These are phyloP conservation scores for Syzygium grande DNA, from an alignment of 345 rosid genomes.

Conservation along the genomic window DNA sequence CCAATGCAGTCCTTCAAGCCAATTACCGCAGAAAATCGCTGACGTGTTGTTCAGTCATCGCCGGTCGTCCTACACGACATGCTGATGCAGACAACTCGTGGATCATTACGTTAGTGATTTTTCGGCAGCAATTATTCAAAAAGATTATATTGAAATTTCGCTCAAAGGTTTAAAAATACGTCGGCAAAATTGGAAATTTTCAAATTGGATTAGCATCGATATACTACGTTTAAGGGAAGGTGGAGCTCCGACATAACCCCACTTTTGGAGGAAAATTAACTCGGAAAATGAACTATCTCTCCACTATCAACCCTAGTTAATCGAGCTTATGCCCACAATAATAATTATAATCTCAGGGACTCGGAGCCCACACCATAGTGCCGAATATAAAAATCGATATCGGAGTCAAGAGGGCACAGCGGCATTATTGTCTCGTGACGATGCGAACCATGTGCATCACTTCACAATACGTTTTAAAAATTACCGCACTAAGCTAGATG, in stretches of 20 bases:
- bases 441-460: not conserved
- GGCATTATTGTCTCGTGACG: not conserved
- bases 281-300: not conserved
- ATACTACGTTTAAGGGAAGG: not conserved
- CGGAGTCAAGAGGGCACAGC: not conserved
- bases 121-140: accelerated
- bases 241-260: not conserved
- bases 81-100: not conserved
- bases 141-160: too few relatives aligned
- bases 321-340: not conserved
- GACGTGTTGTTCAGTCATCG: accelerated
- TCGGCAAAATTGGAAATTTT: too few relatives aligned
- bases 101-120: too few relatives aligned
- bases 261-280: not conserved
- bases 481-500: not conserved
- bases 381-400: not conserved
- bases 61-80: too few relatives aligned
- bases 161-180: accelerated
- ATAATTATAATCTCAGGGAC: not conserved
- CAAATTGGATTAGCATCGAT: too few relatives aligned
- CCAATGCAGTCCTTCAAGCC: accelerated
- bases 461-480: not conserved
- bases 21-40: accelerated
- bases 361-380: not conserved
- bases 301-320: not conserved